Evolutionary conservation across 139 green algal species (phyloP).

Genomic region (Chlamydomonas sp.): DNA sequence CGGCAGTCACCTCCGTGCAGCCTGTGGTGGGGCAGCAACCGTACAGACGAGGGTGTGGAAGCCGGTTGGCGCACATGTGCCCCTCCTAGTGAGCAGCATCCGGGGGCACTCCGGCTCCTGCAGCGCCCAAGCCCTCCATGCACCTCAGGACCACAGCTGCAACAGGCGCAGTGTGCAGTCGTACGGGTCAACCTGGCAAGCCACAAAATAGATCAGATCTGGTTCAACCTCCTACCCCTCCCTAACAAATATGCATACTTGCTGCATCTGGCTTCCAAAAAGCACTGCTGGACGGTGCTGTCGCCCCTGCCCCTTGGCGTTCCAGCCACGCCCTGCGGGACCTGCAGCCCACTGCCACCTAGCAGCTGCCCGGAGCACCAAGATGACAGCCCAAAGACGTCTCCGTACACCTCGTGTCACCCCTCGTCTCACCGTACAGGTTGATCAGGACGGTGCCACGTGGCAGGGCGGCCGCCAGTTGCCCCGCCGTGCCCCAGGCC

Average conservation of each 20-base stretch:
- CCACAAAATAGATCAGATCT: neutral
- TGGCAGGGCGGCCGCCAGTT: slow-evolving; percentile 8
- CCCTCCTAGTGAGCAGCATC: neutral
- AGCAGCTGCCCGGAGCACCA: no score
- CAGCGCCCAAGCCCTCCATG: neutral
- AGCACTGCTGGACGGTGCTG: neutral
- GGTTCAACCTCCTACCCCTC: no score
- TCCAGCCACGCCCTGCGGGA: neutral
- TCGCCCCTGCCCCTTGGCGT: neutral
- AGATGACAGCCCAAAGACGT: no score
- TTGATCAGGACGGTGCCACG: neutral
- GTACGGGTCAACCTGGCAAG: neutral
- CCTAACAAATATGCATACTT: neutral
- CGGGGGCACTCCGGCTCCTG: neutral
- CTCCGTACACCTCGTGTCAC: neutral
- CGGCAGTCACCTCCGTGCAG: slow-evolving; percentile 41
- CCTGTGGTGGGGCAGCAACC: neutral
- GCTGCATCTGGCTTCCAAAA: neutral
- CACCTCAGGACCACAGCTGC: neutral
- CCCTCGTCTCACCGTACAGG: slow-evolving; percentile 16
- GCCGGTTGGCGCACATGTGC: neutral
- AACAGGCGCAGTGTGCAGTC: neutral
- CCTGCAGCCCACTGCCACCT: neutral
- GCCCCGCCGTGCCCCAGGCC: neutral
- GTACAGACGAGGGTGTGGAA: neutral